phyloP scores from a whole-genome alignment of 2,329 filamentous ascomycete genomes.

The Botrytis hyacinthi region DNA sequence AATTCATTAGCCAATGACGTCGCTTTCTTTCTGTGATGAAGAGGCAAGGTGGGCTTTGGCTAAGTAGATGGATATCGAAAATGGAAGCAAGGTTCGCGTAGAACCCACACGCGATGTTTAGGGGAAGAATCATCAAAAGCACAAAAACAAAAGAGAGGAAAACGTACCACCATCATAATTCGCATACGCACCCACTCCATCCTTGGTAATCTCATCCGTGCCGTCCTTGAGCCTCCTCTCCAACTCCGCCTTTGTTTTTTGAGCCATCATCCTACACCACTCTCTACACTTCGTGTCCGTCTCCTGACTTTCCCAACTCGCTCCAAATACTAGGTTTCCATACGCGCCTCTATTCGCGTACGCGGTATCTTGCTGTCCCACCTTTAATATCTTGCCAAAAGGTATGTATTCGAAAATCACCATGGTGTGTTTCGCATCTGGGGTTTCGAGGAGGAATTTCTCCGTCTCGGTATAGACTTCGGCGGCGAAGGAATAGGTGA shows the following conservation, averaged over 20 bases:
- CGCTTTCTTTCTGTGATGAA: background rate
- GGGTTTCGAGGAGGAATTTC: constrained; percentile 33
- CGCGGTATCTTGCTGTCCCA: constrained; percentile 30
- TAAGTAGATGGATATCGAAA: background rate
- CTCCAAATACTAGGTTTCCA: constrained; percentile 32
- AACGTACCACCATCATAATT: constrained; percentile 23
- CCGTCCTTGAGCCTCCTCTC: constrained; percentile 20
- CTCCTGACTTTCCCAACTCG: constrained; percentile 34
- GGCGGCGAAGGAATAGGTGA: constrained; percentile 19
- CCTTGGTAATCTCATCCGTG: constrained; percentile 15
- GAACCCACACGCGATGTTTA: background rate
- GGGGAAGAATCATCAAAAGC: background rate
- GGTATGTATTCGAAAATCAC: constrained; percentile 30
- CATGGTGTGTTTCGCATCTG: constrained; percentile 28
- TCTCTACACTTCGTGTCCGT: constrained; percentile 26
- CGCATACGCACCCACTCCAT: constrained; percentile 20
- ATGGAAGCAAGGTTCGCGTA: background rate
- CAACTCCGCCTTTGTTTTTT: constrained; percentile 22
- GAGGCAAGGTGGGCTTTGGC: background rate
- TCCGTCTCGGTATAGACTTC: constrained; percentile 36
- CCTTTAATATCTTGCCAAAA: constrained; percentile 27
- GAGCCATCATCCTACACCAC: constrained; percentile 28
- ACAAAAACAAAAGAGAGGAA: background rate
- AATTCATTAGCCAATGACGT: background rate
- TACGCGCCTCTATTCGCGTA: constrained; percentile 36